Percentiles rank a stretch among this genome's conserved stretches.
These are phyloP conservation scores for Fusarium sp. DNA, from an alignment of 2,329 filamentous ascomycete genomes.

Conservation along the genomic window DNA sequence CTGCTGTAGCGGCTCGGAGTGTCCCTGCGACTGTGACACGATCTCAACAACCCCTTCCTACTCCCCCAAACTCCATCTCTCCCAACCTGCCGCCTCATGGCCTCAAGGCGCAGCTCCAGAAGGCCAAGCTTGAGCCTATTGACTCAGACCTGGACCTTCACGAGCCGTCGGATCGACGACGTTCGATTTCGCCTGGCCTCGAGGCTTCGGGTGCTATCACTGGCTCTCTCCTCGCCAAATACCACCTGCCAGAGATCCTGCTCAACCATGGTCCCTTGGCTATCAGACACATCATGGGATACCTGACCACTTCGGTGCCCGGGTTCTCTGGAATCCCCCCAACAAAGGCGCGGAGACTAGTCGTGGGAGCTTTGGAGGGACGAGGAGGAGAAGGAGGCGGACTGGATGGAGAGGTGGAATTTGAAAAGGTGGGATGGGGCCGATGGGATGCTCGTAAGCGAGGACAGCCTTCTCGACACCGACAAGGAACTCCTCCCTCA, in stretches of 20 bases:
- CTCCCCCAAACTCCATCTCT: slow-evolving; percentile 95
- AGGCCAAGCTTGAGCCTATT: slow-evolving; percentile 70
- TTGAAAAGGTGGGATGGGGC: slow-evolving; percentile 97
- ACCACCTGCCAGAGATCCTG: slow-evolving; percentile 91
- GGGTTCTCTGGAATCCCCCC: slow-evolving; percentile 91
- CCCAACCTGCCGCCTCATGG: slow-evolving; percentile 86
- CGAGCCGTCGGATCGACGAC: slow-evolving; percentile 58
- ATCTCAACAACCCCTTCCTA: slow-evolving; percentile 76
- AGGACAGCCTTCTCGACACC: slow-evolving; percentile 67
- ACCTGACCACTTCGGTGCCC: slow-evolving; percentile 91
- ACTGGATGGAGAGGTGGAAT: slow-evolving; percentile 77
- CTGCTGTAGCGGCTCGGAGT: slow-evolving; percentile 76
- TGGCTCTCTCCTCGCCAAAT: slow-evolving; percentile 83
- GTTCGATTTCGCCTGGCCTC: slow-evolving; percentile 60
- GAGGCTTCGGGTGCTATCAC: slow-evolving; percentile 88
- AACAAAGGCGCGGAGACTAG: slow-evolving; percentile 87
- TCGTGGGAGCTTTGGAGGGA: slow-evolving; percentile 91
- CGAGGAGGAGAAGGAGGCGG: slow-evolving; percentile 73
- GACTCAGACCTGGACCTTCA: slow-evolving; percentile 91
- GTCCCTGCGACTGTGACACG: slow-evolving; percentile 69
- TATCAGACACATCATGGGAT: slow-evolving; percentile 95
- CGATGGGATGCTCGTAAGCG: slow-evolving; percentile 88
- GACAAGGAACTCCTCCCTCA: slow-evolving; percentile 54
- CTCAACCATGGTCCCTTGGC: slow-evolving; percentile 89
- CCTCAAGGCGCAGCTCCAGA: slow-evolving; percentile 74